These are phyloP conservation scores for Lentinula edodes DNA, from an alignment of 768 basidiomycete species.

Conservation along the genomic window DNA sequence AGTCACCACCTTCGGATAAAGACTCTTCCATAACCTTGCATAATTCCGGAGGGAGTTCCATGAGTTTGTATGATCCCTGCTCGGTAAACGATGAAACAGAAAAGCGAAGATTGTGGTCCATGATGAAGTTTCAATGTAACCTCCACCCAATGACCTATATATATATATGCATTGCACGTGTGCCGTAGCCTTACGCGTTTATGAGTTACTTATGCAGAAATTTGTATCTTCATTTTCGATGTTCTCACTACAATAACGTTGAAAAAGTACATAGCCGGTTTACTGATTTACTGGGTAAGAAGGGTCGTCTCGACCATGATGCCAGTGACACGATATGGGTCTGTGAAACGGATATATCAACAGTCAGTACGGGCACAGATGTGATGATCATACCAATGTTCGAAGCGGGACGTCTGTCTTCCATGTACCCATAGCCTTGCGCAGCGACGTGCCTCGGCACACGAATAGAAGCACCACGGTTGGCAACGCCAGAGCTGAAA, in stretches of 20 bases:
- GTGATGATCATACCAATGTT: slow-evolving; percentile 75
- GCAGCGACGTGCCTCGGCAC: slow-evolving; percentile 91
- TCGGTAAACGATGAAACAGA: slow-evolving; percentile 43
- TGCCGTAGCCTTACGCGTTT: too few relatives aligned
- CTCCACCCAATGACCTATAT: too few relatives aligned
- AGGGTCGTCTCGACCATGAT: slow-evolving; percentile 87
- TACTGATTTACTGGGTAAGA: slow-evolving; percentile 31
- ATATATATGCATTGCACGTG: too few relatives aligned
- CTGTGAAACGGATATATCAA: slow-evolving; percentile 28
- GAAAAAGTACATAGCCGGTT: slow-evolving; percentile 28
- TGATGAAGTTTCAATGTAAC: neutral
- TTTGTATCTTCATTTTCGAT: too few relatives aligned
- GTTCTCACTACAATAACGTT: neutral
- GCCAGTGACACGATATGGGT: slow-evolving; percentile 91
- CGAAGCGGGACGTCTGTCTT: slow-evolving; percentile 95
- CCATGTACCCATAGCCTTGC: slow-evolving; percentile 92
- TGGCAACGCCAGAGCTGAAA: slow-evolving; percentile 94
- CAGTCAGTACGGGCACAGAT: neutral
- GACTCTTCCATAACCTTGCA: slow-evolving; percentile 55
- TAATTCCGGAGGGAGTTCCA: slow-evolving; percentile 73
- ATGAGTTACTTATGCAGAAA: too few relatives aligned
- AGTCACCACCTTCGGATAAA: slow-evolving; percentile 19
- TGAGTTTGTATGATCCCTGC: slow-evolving; percentile 53
- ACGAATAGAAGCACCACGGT: slow-evolving; percentile 96
- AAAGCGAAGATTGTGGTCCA: slow-evolving; percentile 46